phyloP scores from a whole-genome alignment of 2,329 filamentous ascomycete genomes.

The Trichothecium roseum region DNA sequence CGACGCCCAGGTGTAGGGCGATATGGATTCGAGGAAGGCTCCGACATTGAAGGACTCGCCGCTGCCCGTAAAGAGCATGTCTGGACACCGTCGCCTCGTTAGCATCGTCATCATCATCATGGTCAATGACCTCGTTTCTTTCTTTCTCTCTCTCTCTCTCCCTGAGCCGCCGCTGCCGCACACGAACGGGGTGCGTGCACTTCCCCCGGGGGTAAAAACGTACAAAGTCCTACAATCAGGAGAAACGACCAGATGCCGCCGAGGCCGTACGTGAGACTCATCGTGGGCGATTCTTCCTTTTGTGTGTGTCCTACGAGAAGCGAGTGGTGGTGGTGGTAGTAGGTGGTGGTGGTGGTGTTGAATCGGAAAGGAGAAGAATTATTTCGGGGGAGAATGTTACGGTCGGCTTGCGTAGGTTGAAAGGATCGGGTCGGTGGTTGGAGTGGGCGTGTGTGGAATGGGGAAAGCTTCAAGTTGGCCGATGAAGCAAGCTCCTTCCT shows the following conservation, averaged over 20 bases:
- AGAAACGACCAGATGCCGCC: constrained; percentile 60
- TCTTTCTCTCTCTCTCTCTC: background rate
- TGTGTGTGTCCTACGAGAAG: too few species aligned
- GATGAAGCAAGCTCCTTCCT: constrained; percentile 6
- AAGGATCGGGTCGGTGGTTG: constrained; percentile 10
- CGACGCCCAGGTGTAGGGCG: constrained; percentile 87
- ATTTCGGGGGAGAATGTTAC: background rate
- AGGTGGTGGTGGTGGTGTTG: background rate
- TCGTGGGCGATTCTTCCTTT: constrained; percentile 26
- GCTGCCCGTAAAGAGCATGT: constrained; percentile 97
- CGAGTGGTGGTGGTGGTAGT: background rate
- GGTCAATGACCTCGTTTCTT: background rate
- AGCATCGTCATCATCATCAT: constrained; percentile 1
- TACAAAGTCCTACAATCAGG: constrained; percentile 69
- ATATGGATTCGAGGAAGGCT: constrained; percentile 86
- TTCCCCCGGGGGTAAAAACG: too few species aligned
- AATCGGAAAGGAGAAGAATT: background rate
- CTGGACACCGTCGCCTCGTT: constrained; percentile 35
- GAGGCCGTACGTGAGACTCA: constrained; percentile 65
- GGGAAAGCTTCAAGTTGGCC: background rate
- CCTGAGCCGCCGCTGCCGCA: too few species aligned
- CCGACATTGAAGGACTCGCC: constrained; percentile 97
- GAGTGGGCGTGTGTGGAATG: background rate
- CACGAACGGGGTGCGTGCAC: too few species aligned
- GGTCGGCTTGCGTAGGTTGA: background rate